A percentile compares a stretch with the other conserved stretches of the same genome.
These are phyloP conservation scores for Pterulicium gracile DNA, from an alignment of 1,284 basidiomycete species.

Conservation along the genomic window DNA sequence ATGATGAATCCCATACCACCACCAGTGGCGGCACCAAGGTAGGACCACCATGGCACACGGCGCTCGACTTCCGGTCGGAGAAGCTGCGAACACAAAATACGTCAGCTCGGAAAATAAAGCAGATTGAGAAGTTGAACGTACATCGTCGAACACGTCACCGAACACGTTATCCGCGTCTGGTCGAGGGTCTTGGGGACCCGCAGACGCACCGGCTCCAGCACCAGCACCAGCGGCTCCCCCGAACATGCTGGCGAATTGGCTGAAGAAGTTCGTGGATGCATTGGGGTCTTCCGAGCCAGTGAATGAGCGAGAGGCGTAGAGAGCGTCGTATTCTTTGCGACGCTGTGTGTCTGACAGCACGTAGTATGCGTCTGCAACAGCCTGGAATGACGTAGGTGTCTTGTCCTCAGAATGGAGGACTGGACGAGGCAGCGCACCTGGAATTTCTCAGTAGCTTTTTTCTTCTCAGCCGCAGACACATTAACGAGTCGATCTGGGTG, in stretches of 20 bases:
- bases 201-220: conserved; percentile 19
- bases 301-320: conserved; percentile 43
- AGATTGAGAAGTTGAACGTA: conserved; percentile 24
- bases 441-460: conserved; percentile 71
- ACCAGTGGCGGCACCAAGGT: conserved; percentile 60
- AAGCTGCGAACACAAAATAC: conserved; percentile 36
- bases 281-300: conserved; percentile 50
- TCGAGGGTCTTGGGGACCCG: conserved; percentile 25
- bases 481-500: conserved; percentile 86
- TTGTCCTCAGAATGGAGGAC: background rate
- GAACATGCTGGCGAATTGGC: conserved; percentile 69
- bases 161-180: conserved; percentile 79
- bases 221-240: conserved; percentile 20
- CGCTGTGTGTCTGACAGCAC: conserved; percentile 80
- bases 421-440: conserved; percentile 39
- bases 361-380: conserved; percentile 93
- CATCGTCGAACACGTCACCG: conserved; percentile 86
- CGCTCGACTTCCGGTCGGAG: conserved; percentile 71
- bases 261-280: conserved; percentile 67
- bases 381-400: conserved; percentile 32
- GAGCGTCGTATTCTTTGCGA: conserved; percentile 71
- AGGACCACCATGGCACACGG: conserved; percentile 64
- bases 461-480: conserved; percentile 62
- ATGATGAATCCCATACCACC: conserved; percentile 25
- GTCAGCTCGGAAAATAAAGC: too few species aligned